These are phyloP conservation scores for Sporothrix brasiliensis DNA, from an alignment of 2,329 filamentous ascomycete species.

Conservation along the genomic window DNA sequence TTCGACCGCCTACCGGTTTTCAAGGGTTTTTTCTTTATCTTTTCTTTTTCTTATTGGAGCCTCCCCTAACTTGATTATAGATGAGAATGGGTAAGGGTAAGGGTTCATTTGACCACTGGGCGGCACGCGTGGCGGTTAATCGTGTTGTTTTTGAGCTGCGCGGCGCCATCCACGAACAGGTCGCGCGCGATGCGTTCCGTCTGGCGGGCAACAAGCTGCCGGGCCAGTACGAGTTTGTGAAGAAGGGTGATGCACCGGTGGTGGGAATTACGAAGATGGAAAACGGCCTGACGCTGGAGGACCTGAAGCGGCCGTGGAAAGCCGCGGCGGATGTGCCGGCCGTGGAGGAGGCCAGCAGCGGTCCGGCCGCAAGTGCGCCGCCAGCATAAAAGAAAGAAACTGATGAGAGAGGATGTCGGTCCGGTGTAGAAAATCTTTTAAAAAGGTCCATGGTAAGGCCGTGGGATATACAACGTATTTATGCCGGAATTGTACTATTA, in stretches of 20 bases:
- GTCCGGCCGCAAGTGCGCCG: slow-evolving; percentile 14
- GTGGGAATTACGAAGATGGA: slow-evolving; percentile 91
- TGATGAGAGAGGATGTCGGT: too few relatives aligned
- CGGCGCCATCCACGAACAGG: slow-evolving; percentile 90
- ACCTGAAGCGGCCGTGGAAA: slow-evolving; percentile 75
- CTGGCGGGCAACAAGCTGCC: slow-evolving; percentile 94
- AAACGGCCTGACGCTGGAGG: slow-evolving; percentile 78
- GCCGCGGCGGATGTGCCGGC: slow-evolving; percentile 37
- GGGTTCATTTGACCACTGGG: slow-evolving; percentile 96
- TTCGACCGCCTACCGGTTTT: not conserved
- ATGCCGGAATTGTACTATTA: slow-evolving; percentile 24
- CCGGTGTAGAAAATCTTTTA: not conserved
- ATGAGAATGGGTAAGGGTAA: slow-evolving; percentile 99
- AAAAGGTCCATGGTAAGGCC: not conserved
- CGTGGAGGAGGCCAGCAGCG: slow-evolving; percentile 39
- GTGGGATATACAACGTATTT: not conserved
- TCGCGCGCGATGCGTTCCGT: slow-evolving; percentile 89
- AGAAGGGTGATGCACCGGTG: slow-evolving; percentile 84
- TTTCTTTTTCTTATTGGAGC: slow-evolving; percentile 23
- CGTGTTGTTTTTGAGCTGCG: slow-evolving; percentile 91
- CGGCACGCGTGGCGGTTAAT: slow-evolving; percentile 83
- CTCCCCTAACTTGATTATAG: slow-evolving; percentile 44
- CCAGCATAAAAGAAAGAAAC: slow-evolving; percentile 8
- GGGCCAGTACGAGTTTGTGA: slow-evolving; percentile 88
- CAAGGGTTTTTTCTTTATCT: not conserved